Base-by-base conservation (phyloP, 1,139 yeast species). In the Hemisphaericaspora xylofermentans region DNA sequence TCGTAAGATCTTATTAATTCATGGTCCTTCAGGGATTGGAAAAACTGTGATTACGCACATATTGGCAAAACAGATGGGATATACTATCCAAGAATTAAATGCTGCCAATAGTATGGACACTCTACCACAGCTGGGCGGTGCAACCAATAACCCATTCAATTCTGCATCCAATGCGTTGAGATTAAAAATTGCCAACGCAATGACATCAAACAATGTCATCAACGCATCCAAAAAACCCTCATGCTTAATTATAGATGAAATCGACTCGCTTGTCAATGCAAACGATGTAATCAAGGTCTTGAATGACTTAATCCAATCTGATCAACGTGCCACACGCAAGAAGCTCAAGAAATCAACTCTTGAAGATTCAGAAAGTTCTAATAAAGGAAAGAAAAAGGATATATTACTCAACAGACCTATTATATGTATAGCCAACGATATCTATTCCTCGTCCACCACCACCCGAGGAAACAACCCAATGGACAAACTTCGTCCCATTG, bases 21-120 rank as follows among this genome's bases (percentile, higher is more conserved):
- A 85, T 57, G 98, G 98, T 0, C 95, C 97, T 0, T 91, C 96
- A 1, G 98, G 98, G 1, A 75, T 87, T n/a, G 98, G 98, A 6
- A 93, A 93, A 59, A 93, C 98, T 0, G 80, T 95, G 0, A 83
- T 89, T 3, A 89, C 94, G 0, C 96, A 91, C 58, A 76, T 88
- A 1, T 75, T 89, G 29, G 95, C 96, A 4, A 75, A 74, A 38
- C 96, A 88, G 49, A 77, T 87, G 36, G 95, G 96, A 0, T 93
- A 85, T 58, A 79, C 81, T 37, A 78, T 87, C 0, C 76, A 86
- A 52, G 98, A 93, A 56, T 74, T 91, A 49, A 93, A 93, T 62
- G 97, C 98, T 1, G 83, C 95, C 51, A 96, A 93, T 59, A 68
- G 74, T 51, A 64, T 69, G 69, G 73, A 71, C 41, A 50, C 65